Evolutionary conservation across 1,284 basidiomycete genomes (phyloP).

Genomic region (Paramarasmius palmivorus): DNA sequence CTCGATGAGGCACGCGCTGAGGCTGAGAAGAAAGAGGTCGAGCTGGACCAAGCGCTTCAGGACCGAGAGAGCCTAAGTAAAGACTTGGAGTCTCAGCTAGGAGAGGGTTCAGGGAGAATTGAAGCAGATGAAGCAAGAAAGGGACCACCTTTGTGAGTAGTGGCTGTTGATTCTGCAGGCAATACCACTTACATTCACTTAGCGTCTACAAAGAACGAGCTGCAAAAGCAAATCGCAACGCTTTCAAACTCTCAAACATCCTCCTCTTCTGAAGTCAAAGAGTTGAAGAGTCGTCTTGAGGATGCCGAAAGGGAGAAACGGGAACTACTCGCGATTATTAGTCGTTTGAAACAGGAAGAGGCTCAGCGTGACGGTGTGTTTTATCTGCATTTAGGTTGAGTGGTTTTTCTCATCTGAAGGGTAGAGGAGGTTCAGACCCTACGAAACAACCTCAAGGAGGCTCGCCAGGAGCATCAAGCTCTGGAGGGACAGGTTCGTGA

Average conservation of each 20-base stretch:
- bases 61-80: constrained; percentile 62
- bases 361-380: constrained; percentile 63
- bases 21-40: constrained; percentile 67
- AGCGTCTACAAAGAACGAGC: constrained; percentile 41
- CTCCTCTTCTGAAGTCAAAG: constrained; percentile 60
- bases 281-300: constrained; percentile 58
- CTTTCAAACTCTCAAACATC: constrained; percentile 56
- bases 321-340: constrained; percentile 73
- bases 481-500: constrained; percentile 70
- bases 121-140: constrained; percentile 53
- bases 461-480: constrained; percentile 69
- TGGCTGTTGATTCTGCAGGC: constrained; percentile 10
- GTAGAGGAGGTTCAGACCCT: constrained; percentile 71
- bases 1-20: constrained; percentile 67
- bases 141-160: constrained; percentile 61
- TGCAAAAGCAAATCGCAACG: constrained; percentile 55
- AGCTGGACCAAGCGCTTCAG: constrained; percentile 77
- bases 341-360: constrained; percentile 70
- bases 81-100: constrained; percentile 53
- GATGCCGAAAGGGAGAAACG: constrained; percentile 80
- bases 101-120: constrained; percentile 57
- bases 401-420: constrained; percentile 4
- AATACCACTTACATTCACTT: constrained; percentile 11
- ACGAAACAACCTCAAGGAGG: constrained; percentile 67
- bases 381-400: neutral